These are phyloP conservation scores for Moelleriella libera DNA, from an alignment of 2,329 filamentous ascomycete species.

Conservation along the genomic window DNA sequence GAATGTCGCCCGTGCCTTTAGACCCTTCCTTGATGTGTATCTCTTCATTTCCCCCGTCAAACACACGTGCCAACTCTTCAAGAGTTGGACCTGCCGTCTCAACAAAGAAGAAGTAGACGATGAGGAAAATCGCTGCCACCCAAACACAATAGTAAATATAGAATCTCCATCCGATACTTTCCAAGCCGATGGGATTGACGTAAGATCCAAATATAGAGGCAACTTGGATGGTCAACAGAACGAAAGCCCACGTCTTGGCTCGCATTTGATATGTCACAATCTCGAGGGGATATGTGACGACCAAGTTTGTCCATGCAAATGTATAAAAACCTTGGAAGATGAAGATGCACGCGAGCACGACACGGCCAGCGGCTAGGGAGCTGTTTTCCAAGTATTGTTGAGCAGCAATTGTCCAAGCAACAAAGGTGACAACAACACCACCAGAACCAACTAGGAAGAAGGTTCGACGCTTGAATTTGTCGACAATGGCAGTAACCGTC, in stretches of 20 bases:
- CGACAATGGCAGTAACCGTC: conserved; percentile 18
- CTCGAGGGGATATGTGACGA: conserved; percentile 28
- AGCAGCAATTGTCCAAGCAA: conserved; percentile 24
- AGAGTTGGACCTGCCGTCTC: conserved; percentile 22
- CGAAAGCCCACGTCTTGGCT: conserved; percentile 25
- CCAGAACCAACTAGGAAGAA: conserved; percentile 24
- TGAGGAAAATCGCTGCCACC: conserved; percentile 20
- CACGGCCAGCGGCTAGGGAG: conserved; percentile 15
- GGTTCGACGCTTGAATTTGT: conserved; percentile 20
- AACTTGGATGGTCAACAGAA: conserved; percentile 23
- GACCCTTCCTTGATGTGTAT: conserved; percentile 6
- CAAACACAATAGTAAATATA: conserved; percentile 27
- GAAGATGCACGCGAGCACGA: conserved; percentile 27
- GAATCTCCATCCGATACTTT: conserved; percentile 24
- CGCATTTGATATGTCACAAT: conserved; percentile 26
- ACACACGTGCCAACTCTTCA: conserved; percentile 19
- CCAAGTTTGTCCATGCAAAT: conserved; percentile 26
- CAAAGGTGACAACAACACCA: conserved; percentile 22
- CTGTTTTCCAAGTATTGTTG: conserved; percentile 20
- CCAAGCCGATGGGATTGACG: conserved; percentile 23
- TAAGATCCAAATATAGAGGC: conserved; percentile 23
- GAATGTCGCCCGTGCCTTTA: too few species aligned
- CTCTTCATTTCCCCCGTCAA: conserved; percentile 13
- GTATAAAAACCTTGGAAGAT: conserved; percentile 26
- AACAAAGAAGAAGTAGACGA: conserved; percentile 25